Percentiles rank a stretch among this genome's conserved stretches.
phyloP scores from a whole-genome alignment of 192 early-diverging fungal species.

The Geranomyces michiganensis region DNA sequence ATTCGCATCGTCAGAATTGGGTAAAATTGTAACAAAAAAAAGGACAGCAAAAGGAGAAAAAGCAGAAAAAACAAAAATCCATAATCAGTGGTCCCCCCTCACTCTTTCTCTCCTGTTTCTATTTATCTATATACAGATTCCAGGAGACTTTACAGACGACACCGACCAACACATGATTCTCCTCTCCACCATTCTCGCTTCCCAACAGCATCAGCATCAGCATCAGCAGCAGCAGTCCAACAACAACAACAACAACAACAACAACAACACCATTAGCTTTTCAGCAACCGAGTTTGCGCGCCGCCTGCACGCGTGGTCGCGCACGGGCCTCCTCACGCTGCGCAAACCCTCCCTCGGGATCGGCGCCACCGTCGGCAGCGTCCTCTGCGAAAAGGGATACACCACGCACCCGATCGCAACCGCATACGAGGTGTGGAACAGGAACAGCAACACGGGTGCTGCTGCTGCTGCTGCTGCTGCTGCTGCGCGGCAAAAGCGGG shows the following conservation, averaged over 20 bases:
- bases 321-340: constrained; percentile 55
- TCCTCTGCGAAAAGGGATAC: constrained; percentile 51
- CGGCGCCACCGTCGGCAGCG: constrained; percentile 54
- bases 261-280: too few species aligned
- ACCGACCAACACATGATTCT: constrained; percentile 66
- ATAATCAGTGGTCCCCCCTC: too few species aligned
- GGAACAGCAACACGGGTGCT: too few species aligned
- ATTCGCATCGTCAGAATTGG: constrained; percentile 49
- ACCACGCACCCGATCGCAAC: constrained; percentile 47
- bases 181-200: not conserved
- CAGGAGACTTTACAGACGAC: constrained; percentile 58
- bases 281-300: constrained; percentile 37
- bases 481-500: constrained; percentile 14
- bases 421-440: constrained; percentile 47
- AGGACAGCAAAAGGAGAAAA: too few species aligned
- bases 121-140: too few species aligned
- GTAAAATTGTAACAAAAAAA: too few species aligned
- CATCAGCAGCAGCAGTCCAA: too few species aligned
- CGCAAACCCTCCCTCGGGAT: constrained; percentile 62
- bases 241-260: too few species aligned
- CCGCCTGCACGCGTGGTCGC: constrained; percentile 32
- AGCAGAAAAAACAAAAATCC: too few species aligned
- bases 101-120: too few species aligned
- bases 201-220: too few species aligned
- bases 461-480: too few species aligned